phyloP scores from a whole-genome alignment of 345 rosid species.

The Lagerstroemia speciosa region DNA sequence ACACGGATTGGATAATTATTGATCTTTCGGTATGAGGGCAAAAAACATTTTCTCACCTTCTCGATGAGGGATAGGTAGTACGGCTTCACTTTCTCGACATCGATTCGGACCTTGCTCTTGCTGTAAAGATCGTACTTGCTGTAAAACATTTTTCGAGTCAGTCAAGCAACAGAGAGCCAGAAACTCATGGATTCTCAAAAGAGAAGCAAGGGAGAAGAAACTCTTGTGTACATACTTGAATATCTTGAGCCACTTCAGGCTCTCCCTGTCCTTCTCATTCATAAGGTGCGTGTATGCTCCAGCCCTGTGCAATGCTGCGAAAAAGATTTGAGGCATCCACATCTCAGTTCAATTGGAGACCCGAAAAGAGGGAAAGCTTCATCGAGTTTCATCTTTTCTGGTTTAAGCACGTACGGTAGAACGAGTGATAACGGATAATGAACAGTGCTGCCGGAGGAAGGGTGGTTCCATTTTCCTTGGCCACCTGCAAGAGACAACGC shows the following conservation, averaged over 20 bases:
- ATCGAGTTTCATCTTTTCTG: neutral
- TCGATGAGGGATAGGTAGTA: conserved; percentile 62
- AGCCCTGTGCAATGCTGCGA: conserved; percentile 53
- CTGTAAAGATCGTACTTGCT: conserved; percentile 83
- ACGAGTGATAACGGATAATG: conserved; percentile 71
- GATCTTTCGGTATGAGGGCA: neutral
- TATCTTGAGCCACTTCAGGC: conserved; percentile 64
- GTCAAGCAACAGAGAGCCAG: too few species aligned
- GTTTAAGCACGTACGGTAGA: conserved; percentile 43
- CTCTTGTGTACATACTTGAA: conserved; percentile 42
- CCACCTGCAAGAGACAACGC: conserved; percentile 15
- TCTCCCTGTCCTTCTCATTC: conserved; percentile 54
- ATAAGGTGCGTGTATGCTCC: conserved; percentile 62
- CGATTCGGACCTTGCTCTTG: conserved; percentile 63
- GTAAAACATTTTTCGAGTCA: conserved; percentile 4
- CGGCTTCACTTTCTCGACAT: conserved; percentile 67
- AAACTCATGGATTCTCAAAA: neutral
- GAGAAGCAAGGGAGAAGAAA: neutral
- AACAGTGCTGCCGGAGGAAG: conserved; percentile 61
- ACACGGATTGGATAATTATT: neutral
- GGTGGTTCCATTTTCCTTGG: conserved; percentile 64
- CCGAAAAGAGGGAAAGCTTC: neutral
- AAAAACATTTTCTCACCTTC: conserved; percentile 18
- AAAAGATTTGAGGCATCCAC: neutral
- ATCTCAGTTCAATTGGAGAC: neutral